Conservation (phyloP, 495 filamentous ascomycete genomes). For the Bacidia rubella region DNA sequence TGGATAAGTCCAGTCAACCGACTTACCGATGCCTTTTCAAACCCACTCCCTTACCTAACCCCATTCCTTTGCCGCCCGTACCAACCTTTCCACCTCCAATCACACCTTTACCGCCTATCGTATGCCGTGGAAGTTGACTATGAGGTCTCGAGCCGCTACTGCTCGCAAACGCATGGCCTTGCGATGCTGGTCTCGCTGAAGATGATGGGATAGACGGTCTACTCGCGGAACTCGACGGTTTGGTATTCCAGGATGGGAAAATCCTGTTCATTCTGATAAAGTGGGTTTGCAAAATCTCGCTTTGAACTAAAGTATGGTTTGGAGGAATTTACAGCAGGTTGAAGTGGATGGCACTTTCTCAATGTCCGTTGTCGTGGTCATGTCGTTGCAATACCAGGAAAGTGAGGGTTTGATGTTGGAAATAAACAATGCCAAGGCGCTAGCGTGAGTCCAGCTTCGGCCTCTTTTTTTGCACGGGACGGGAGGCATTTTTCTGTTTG, state of each 20-base stretch:
- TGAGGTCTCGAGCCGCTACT: neutral
- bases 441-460: neutral
- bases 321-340: neutral
- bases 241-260: neutral
- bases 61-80: constrained; percentile 15
- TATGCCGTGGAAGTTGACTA: constrained; percentile 7
- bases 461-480: neutral
- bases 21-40: constrained; percentile 15
- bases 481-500: neutral
- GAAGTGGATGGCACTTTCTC: neutral
- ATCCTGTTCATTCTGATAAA: neutral
- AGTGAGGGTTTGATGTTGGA: neutral
- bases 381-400: neutral
- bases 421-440: neutral
- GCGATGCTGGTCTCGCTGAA: neutral
- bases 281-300: too few species aligned
- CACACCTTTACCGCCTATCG: constrained; percentile 14
- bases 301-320: neutral
- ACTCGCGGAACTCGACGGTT: neutral
- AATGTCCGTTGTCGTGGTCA: neutral
- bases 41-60: constrained; percentile 8
- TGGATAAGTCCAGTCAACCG: neutral
- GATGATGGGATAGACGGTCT: neutral
- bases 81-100: constrained; percentile 16
- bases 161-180: neutral